phyloP scores from a whole-genome alignment of 371 early-diverging fungal genomes.

The Batrachochytrium dendrobatidis region DNA sequence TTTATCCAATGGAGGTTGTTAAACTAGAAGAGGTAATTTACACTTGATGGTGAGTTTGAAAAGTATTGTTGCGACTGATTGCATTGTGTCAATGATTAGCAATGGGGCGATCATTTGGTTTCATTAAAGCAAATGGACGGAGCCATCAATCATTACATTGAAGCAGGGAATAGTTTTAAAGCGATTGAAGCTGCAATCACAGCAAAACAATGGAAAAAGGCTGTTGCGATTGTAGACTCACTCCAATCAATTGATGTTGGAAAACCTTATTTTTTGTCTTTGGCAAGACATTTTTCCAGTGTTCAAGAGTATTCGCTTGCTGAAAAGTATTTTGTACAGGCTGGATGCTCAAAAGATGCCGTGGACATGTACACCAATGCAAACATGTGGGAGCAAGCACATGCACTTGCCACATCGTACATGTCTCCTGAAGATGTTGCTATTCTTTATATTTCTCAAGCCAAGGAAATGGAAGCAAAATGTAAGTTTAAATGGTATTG shows the following conservation, averaged over 20 bases:
- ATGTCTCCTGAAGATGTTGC: constrained; percentile 45
- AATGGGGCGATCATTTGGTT: constrained; percentile 51
- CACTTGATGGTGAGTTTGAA: too few species aligned
- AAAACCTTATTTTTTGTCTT: constrained; percentile 32
- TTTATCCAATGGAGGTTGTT: constrained; percentile 41
- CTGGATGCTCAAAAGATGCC: constrained; percentile 42
- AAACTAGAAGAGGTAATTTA: constrained; percentile 39
- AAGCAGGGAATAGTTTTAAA: constrained; percentile 42
- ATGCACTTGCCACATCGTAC: constrained; percentile 41
- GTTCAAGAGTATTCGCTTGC: constrained; percentile 32
- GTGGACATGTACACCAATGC: constrained; percentile 48
- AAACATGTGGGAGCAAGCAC: constrained; percentile 48
- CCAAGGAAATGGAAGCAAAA: constrained; percentile 42
- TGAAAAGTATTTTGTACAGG: constrained; percentile 45
- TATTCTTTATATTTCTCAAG: constrained; percentile 41
- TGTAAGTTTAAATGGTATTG: constrained; percentile 26
- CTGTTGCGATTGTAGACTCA: constrained; percentile 45
- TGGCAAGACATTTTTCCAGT: constrained; percentile 42
- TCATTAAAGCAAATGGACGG: constrained; percentile 46
- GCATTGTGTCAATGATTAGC: constrained; percentile 14
- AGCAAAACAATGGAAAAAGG: constrained; percentile 53
- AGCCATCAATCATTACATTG: constrained; percentile 53
- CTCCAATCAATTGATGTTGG: constrained; percentile 37
- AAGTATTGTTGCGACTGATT: background rate
- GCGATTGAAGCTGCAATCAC: constrained; percentile 43